These are phyloP conservation scores for Candida argentea DNA, from an alignment of 805 yeast species.

Conservation along the genomic window DNA sequence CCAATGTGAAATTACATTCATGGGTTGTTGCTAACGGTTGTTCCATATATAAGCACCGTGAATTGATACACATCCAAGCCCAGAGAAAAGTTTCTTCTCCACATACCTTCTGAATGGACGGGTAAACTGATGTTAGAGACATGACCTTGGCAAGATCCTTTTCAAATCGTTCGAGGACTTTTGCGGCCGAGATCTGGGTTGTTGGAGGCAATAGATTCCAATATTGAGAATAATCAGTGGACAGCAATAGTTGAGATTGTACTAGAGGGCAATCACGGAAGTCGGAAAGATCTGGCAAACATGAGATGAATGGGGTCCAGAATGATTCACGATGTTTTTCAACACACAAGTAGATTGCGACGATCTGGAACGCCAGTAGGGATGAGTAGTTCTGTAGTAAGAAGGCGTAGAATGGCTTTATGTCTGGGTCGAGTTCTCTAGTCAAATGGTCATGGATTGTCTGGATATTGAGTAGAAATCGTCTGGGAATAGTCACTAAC, in stretches of 20 bases:
- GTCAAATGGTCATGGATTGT: conserved; percentile 36
- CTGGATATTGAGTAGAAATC: conserved; percentile 47
- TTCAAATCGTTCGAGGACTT: conserved; percentile 33
- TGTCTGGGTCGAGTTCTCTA: conserved; percentile 29
- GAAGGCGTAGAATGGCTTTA: no score
- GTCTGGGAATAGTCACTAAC: conserved; percentile 47
- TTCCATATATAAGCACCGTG: conserved; percentile 80
- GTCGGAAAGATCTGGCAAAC: conserved; percentile 50
- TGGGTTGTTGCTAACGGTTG: conserved; percentile 42
- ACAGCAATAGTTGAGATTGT: conserved; percentile 41
- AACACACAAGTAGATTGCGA: conserved; percentile 38
- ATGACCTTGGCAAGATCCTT: conserved; percentile 34
- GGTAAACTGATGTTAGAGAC: conserved; percentile 9
- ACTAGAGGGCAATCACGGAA: conserved; percentile 50
- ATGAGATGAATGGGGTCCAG: conserved; percentile 62
- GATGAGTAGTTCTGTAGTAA: conserved; percentile 10
- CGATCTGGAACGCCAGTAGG: conserved; percentile 23
- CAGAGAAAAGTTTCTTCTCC: conserved; percentile 38
- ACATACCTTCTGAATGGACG: no score
- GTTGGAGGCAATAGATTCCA: conserved; percentile 35
- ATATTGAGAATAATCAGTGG: conserved; percentile 15
- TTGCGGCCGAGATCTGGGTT: conserved; percentile 26
- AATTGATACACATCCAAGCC: conserved; percentile 83
- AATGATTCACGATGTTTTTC: conserved; percentile 40
- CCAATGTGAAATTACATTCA: conserved; percentile 75